A percentile compares a stretch with the other conserved stretches of the same genome.
Conservation (phyloP, 1,284 basidiomycete species). For the Austroboletus niveus region DNA sequence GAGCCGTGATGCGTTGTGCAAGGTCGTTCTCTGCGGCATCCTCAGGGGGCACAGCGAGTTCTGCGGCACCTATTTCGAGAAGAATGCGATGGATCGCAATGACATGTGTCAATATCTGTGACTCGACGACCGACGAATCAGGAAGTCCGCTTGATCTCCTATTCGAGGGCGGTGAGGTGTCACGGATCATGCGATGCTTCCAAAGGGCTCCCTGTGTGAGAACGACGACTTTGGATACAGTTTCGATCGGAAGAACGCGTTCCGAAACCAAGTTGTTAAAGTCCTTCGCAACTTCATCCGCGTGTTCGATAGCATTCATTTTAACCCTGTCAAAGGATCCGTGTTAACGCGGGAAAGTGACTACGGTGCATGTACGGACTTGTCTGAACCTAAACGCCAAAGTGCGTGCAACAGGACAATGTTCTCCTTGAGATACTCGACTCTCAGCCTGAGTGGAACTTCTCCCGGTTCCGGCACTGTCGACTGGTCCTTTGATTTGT, state of each 20-base stretch:
- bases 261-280: constrained; percentile 62
- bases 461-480: constrained; percentile 30
- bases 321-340: constrained; percentile 13
- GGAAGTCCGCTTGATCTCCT: constrained; percentile 26
- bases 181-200: constrained; percentile 72
- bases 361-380: constrained; percentile 43
- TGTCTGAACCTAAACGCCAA: constrained; percentile 60
- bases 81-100: constrained; percentile 68
- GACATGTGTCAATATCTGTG: constrained; percentile 70
- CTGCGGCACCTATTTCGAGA: constrained; percentile 61
- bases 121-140: constrained; percentile 48
- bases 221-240: constrained; percentile 74
- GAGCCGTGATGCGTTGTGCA: constrained; percentile 81
- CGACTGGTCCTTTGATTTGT: constrained; percentile 41
- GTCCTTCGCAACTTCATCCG: constrained; percentile 47
- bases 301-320: constrained; percentile 20
- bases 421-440: constrained; percentile 68
- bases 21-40: constrained; percentile 60
- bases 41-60: constrained; percentile 50
- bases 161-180: constrained; percentile 35
- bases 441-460: constrained; percentile 42
- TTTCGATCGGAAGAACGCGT: constrained; percentile 72
- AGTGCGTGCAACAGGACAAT: constrained; percentile 70
- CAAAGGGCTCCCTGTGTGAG: constrained; percentile 78
- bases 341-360: constrained; percentile 3